Conservation (phyloP, 805 yeast genomes). For the Candida ponderosae region DNA sequence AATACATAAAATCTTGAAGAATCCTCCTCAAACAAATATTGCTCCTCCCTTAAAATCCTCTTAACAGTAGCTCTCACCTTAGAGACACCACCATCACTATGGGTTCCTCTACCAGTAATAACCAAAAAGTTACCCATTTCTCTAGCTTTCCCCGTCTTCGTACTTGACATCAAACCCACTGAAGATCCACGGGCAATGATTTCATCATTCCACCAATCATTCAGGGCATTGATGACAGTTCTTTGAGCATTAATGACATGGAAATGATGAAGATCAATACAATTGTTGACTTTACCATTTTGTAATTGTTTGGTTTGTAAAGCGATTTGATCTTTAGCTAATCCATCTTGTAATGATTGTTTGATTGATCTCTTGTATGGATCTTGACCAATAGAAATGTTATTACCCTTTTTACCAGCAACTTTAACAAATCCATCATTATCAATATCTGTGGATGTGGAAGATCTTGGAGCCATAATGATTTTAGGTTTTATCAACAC, state of each 20-base stretch:
- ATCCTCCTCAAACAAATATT: slow-evolving; percentile 40
- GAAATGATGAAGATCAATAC: slow-evolving; percentile 52
- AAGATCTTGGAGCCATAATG: not conserved
- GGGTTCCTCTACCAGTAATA: slow-evolving; percentile 67
- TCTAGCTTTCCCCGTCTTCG: slow-evolving; percentile 27
- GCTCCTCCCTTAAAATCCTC: slow-evolving; percentile 26
- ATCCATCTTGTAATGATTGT: not conserved
- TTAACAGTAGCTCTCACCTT: slow-evolving; percentile 37
- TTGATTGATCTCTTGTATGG: too few relatives aligned
- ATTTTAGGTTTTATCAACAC: not conserved
- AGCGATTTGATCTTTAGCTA: slow-evolving; percentile 6
- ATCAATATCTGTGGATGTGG: too few relatives aligned
- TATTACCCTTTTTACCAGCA: not conserved
- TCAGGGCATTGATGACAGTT: slow-evolving; percentile 27
- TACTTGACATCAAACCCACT: too few relatives aligned
- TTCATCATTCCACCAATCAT: slow-evolving; percentile 62
- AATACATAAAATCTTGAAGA: slow-evolving; percentile 32
- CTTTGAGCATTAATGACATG: slow-evolving; percentile 38
- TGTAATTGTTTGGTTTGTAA: slow-evolving; percentile 9
- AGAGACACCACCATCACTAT: slow-evolving; percentile 50
- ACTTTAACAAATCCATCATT: not conserved
- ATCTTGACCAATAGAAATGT: too few relatives aligned
- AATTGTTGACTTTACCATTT: slow-evolving; percentile 11
- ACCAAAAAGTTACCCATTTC: slow-evolving; percentile 37
- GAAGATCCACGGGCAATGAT: too few relatives aligned